Percentiles rank a stretch among this genome's conserved stretches.
phyloP scores from a whole-genome alignment of 441 rosid genomes.

The Mallotus japonicus region DNA sequence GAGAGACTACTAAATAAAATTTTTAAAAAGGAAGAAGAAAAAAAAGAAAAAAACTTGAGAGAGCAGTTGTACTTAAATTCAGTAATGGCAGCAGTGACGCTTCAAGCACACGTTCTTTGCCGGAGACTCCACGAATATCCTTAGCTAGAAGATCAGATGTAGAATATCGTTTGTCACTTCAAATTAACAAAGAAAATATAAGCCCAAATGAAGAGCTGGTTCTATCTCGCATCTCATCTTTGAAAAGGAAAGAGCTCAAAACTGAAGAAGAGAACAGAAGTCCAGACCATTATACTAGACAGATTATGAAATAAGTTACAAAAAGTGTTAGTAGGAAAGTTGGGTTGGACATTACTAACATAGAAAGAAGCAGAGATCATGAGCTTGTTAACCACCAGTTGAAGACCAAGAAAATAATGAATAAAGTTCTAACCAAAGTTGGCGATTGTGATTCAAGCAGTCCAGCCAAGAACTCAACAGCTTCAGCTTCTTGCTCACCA shows the following conservation, averaged over 20 bases:
- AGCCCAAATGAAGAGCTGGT: constrained; percentile 39
- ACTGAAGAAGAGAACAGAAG: constrained; percentile 51
- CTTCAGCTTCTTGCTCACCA: constrained; percentile 44
- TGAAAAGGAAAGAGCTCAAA: constrained; percentile 44
- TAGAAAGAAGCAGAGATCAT: constrained; percentile 41
- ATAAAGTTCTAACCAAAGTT: constrained; percentile 14
- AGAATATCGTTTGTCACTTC: constrained; percentile 77
- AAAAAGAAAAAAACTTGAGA: too few relatives aligned
- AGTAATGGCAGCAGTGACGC: constrained; percentile 28
- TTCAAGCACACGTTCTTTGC: constrained; percentile 62
- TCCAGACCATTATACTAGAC: constrained; percentile 53
- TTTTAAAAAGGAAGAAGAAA: too few relatives aligned
- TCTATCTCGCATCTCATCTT: constrained; percentile 38
- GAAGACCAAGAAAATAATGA: constrained; percentile 38
- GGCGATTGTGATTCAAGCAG: constrained; percentile 32
- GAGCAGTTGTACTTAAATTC: constrained; percentile 19
- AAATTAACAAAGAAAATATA: constrained; percentile 64
- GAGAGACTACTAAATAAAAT: background rate
- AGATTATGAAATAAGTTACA: constrained; percentile 69
- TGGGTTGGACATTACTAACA: constrained; percentile 75
- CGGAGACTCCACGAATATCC: constrained; percentile 78
- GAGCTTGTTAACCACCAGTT: constrained; percentile 34
- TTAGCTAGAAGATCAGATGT: constrained; percentile 70
- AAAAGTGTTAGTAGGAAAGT: constrained; percentile 56
- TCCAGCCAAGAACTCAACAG: constrained; percentile 36